phyloP scores from a whole-genome alignment of 495 filamentous ascomycete species.

The Lophiotrema nucula region DNA sequence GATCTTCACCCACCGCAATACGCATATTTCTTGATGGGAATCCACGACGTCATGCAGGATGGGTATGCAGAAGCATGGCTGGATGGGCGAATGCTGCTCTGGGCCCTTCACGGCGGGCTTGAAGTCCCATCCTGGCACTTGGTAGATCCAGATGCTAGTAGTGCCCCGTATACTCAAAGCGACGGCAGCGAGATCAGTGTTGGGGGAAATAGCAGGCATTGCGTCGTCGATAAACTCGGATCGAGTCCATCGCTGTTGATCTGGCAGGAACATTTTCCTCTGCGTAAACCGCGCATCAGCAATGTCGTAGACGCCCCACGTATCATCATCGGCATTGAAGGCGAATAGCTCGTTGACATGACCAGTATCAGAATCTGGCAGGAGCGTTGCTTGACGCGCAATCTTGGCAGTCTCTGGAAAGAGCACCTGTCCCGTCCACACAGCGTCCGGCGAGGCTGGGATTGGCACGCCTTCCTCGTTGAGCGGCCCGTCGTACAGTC shows the following conservation, averaged over 20 bases:
- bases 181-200: constrained; percentile 29
- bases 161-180: constrained; percentile 26
- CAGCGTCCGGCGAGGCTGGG: constrained; percentile 22
- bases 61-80: constrained; percentile 30
- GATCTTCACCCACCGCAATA: constrained; percentile 25
- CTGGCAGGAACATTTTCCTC: constrained; percentile 31
- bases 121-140: constrained; percentile 23
- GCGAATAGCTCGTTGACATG: constrained; percentile 35
- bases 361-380: constrained; percentile 26
- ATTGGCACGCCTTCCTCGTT: constrained; percentile 33
- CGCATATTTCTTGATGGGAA: constrained; percentile 28
- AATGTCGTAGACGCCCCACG: constrained; percentile 33
- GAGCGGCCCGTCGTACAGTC: constrained; percentile 29
- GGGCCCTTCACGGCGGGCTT: constrained; percentile 1
- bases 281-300: constrained; percentile 22
- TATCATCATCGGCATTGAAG: constrained; percentile 31
- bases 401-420: constrained; percentile 29
- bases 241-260: constrained; percentile 29
- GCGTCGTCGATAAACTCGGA: constrained; percentile 33
- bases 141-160: constrained; percentile 31
- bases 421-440: constrained; percentile 29
- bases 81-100: constrained; percentile 20
- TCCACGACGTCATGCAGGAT: constrained; percentile 21
- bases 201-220: constrained; percentile 29
- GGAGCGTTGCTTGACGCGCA: constrained; percentile 30